Conservation (phyloP, 345 rosid species). For the Brassica carinata region DNA sequence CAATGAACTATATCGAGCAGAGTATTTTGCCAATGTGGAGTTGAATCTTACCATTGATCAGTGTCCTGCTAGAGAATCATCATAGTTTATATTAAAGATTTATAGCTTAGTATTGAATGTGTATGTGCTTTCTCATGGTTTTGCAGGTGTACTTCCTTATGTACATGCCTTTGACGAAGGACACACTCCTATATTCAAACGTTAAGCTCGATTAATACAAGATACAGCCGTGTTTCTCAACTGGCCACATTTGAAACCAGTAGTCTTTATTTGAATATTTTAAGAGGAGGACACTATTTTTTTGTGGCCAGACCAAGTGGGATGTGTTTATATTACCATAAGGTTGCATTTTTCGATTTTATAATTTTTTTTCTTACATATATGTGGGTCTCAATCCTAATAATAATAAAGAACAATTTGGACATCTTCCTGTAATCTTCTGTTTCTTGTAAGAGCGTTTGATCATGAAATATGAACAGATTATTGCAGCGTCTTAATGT, state of each 20-base stretch:
- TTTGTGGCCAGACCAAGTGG: conserved; percentile 27
- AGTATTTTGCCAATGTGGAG: neutral
- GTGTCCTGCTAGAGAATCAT: neutral
- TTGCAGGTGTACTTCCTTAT: conserved; percentile 86
- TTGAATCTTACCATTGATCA: neutral
- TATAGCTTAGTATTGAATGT: neutral
- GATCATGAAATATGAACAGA: conserved; percentile 4
- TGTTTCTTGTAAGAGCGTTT: conserved; percentile 15
- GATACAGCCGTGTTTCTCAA: conserved; percentile 27
- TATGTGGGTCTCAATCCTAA: conserved; percentile 15
- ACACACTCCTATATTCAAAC: conserved; percentile 91
- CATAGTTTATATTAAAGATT: neutral
- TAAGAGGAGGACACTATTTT: conserved; percentile 30
- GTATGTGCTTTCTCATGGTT: conserved; percentile 2
- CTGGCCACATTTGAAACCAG: conserved; percentile 34
- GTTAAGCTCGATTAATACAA: conserved; percentile 79
- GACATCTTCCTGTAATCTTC: conserved; percentile 10
- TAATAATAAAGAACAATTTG: conserved; percentile 16
- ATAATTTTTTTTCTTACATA: conserved; percentile 22
- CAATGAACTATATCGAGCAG: neutral
- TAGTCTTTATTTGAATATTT: conserved; percentile 30
- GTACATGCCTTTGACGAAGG: conserved; percentile 88
- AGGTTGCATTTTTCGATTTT: conserved; percentile 29
- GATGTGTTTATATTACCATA: conserved; percentile 30
- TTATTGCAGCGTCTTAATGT: neutral